phyloP scores from a whole-genome alignment of 2,329 filamentous ascomycete genomes.

The Epichloe glyceriae region DNA sequence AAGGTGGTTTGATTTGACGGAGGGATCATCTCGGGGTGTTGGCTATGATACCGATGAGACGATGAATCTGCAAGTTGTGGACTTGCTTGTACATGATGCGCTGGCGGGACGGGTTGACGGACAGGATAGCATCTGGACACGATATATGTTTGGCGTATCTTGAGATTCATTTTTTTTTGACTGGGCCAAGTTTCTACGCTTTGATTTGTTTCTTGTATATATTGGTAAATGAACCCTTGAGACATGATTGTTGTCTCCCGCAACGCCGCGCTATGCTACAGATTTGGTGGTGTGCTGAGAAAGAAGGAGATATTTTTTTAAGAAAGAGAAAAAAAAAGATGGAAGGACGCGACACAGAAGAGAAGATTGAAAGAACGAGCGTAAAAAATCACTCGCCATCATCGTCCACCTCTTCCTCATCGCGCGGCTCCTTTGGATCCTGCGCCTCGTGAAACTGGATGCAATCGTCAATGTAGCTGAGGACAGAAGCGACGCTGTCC shows the following conservation, averaged over 20 bases:
- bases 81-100: too few relatives aligned
- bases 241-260: not conserved
- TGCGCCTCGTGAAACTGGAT: constrained; percentile 91
- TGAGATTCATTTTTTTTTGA: not conserved
- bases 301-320: not conserved
- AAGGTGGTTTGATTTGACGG: too few relatives aligned
- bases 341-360: not conserved
- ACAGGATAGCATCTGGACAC: too few relatives aligned
- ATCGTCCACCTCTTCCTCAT: constrained; percentile 35
- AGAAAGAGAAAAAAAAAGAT: not conserved
- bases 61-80: too few relatives aligned
- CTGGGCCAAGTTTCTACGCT: not conserved
- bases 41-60: too few relatives aligned
- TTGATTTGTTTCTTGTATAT: not conserved
- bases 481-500: constrained; percentile 70
- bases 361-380: not conserved
- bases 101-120: too few relatives aligned
- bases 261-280: constrained; percentile 5
- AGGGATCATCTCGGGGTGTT: not conserved
- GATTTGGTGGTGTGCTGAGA: not conserved
- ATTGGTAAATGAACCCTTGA: not conserved
- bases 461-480: constrained; percentile 89
- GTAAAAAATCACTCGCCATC: constrained; percentile 20
- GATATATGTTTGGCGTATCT: too few relatives aligned
- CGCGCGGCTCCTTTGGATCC: constrained; percentile 71